Percentiles rank a stretch among this genome's conserved stretches.
Evolutionary conservation across 352 stramenopile genomes (phyloP).

Genomic region (Globisporangium perplexum): DNA sequence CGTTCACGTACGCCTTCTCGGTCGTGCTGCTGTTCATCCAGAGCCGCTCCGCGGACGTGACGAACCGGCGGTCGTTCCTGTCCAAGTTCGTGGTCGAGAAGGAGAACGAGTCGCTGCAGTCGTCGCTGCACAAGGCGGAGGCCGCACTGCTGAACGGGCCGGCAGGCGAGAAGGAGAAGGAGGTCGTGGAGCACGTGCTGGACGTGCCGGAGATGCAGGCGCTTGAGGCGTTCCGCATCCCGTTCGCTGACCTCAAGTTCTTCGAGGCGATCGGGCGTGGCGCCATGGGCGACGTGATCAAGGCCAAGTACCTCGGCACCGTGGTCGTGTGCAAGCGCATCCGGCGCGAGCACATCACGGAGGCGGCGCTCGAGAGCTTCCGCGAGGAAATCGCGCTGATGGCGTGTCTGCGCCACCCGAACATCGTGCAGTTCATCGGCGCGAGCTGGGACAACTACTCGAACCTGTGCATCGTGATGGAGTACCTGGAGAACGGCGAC

Average conservation of each 20-base stretch:
- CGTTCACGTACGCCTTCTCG: conserved; percentile 53
- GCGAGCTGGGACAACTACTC: conserved; percentile 86
- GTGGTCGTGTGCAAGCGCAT: conserved; percentile 87
- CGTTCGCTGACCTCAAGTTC: conserved; percentile 79
- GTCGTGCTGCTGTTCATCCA: conserved; percentile 70
- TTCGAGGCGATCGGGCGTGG: conserved; percentile 71
- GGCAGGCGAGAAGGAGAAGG: conserved; percentile 63
- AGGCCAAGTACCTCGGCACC: conserved; percentile 84
- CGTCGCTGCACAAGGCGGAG: conserved; percentile 71
- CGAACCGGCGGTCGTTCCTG: conserved; percentile 76
- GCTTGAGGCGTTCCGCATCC: conserved; percentile 76
- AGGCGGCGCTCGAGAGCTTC: conserved; percentile 64
- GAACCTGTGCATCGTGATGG: conserved; percentile 88
- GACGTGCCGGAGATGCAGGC: conserved; percentile 70
- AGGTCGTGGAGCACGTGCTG: conserved; percentile 60
- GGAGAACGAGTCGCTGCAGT: conserved; percentile 81
- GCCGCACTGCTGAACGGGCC: conserved; percentile 77
- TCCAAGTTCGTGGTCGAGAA: conserved; percentile 81
- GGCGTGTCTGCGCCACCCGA: conserved; percentile 79
- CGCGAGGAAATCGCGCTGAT: conserved; percentile 86
- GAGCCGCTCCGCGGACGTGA: conserved; percentile 73
- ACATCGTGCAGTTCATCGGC: conserved; percentile 88
- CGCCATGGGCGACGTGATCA: conserved; percentile 87
- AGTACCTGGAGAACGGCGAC: conserved; percentile 87
- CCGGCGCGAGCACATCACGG: conserved; percentile 77